These are phyloP conservation scores for Auriscalpium microsporum DNA, from an alignment of 768 basidiomycete species.

Conservation along the genomic window DNA sequence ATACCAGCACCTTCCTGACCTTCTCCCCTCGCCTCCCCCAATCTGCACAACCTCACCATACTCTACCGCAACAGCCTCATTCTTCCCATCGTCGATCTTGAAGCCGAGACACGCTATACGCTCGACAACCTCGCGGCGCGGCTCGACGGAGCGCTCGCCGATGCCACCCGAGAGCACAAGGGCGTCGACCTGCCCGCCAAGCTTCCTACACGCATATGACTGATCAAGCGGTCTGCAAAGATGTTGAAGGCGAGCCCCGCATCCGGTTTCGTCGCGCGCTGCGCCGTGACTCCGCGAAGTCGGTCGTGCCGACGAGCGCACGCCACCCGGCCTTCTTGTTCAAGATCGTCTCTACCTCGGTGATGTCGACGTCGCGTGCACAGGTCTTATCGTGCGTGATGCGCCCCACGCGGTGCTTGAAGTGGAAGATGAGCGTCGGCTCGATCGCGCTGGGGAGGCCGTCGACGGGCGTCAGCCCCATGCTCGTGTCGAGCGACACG, in stretches of 20 bases:
- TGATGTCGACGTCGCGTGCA: slow-evolving; percentile 41
- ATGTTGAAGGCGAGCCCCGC: slow-evolving; percentile 64
- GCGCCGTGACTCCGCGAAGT: slow-evolving; percentile 64
- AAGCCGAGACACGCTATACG: slow-evolving; percentile 58
- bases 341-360: no score
- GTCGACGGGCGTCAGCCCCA: slow-evolving; percentile 88
- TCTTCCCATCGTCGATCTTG: slow-evolving; percentile 40
- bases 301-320: slow-evolving; percentile 69
- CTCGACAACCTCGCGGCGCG: slow-evolving; percentile 52
- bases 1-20: slow-evolving; percentile 39
- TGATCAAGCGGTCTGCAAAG: slow-evolving; percentile 66
- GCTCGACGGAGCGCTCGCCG: slow-evolving; percentile 61
- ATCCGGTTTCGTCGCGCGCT: slow-evolving; percentile 25
- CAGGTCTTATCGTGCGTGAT: slow-evolving; percentile 45
- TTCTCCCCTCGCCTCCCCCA: slow-evolving; percentile 22
- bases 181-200: slow-evolving; percentile 61
- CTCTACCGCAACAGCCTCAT: slow-evolving; percentile 27
- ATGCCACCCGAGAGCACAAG: slow-evolving; percentile 86
- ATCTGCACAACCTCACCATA: slow-evolving; percentile 42
- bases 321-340: no score
- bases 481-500: slow-evolving; percentile 73
- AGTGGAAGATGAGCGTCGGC: slow-evolving; percentile 84
- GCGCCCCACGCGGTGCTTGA: slow-evolving; percentile 43
- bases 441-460: no score
- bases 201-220: slow-evolving; percentile 64